phyloP scores from a whole-genome alignment of 169 alveolate genomes.

The Plasmodium chabaudi region DNA sequence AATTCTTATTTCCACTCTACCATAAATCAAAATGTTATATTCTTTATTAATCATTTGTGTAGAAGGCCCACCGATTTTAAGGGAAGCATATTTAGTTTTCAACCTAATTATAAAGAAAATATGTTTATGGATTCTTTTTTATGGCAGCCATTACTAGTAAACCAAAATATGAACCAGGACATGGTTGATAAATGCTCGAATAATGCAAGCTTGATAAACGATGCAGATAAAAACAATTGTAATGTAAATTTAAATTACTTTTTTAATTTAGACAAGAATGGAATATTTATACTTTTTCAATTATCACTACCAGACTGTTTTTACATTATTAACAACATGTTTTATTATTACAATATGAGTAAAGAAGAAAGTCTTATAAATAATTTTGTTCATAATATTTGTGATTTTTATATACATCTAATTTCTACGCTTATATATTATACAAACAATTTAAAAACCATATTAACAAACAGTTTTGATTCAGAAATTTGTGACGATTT shows the following conservation, averaged over 20 bases:
- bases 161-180: too few relatives aligned
- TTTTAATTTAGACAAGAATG: slow-evolving; percentile 43
- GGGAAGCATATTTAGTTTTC: too few relatives aligned
- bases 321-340: slow-evolving; percentile 12
- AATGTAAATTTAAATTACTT: slow-evolving; percentile 3
- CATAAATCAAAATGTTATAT: too few relatives aligned
- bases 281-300: slow-evolving; percentile 48
- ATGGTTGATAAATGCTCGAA: too few relatives aligned
- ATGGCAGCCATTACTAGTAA: too few relatives aligned
- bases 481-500: slow-evolving; percentile 1
- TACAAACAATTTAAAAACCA: slow-evolving; percentile 2
- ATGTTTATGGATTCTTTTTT: too few relatives aligned
- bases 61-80: too few relatives aligned
- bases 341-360: slow-evolving; percentile 9
- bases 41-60: too few relatives aligned
- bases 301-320: slow-evolving; percentile 19
- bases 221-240: too few relatives aligned
- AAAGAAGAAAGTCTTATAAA: slow-evolving; percentile 3
- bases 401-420: slow-evolving; percentile 47
- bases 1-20: too few relatives aligned
- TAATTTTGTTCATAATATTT: slow-evolving; percentile 18
- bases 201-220: too few relatives aligned
- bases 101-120: too few relatives aligned
- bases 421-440: slow-evolving; percentile 6
- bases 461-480: not conserved